Base-by-base conservation (phyloP, 441 rosid species). In the Hypseocharis bilobata region DNA sequence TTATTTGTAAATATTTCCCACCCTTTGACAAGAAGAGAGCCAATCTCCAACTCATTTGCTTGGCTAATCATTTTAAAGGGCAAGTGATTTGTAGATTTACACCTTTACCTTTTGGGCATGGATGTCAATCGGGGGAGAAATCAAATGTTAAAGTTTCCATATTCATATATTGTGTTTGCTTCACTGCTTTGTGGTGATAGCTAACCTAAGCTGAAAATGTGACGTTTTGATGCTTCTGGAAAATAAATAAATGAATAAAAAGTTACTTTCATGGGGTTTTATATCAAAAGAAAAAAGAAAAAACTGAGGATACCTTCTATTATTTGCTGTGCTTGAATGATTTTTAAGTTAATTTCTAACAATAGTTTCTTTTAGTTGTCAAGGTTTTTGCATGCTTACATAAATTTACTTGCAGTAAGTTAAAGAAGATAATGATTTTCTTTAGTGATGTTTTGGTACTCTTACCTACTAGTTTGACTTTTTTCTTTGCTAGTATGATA, bases 401-500 rank as follows among this genome's bases (percentile, higher is more conserved):
- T n/a, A n/a, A n/a, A n/a, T n/a, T n/a, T n/a, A n/a, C n/a, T n/a
- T 51, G 56, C 27, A 51, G 13, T 19, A 38, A 2, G 36, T 68
- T 56, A 1, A 52, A 16, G 45, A 30, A 29, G 38, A 5, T 17
- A 45, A 34, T 4, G 16, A 32, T 36, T 62, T 5, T n/a, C 29
- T 55, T 23, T 44, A 30, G 42, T 72, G 29, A 55, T 29, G 10
- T 60, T 22, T 29, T 36, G 27, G 17, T 68, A 72, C 63, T 70
- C 60, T 70, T 56, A 67, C 68, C 70, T 67, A 62, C 60, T 47
- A 62, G 23, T 73, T 76, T 82, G 87, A 86, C 77, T 75, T 62
- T 65, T 78, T 74, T 72, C 72, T 74, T 76, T 84, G 83, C 78
- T 81, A 93, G 98, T 93, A 93, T 78, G 98, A 88, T 82, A 90